These are phyloP conservation scores for Hevea brasiliensis DNA, from an alignment of 345 rosid genomes.

Conservation along the genomic window DNA sequence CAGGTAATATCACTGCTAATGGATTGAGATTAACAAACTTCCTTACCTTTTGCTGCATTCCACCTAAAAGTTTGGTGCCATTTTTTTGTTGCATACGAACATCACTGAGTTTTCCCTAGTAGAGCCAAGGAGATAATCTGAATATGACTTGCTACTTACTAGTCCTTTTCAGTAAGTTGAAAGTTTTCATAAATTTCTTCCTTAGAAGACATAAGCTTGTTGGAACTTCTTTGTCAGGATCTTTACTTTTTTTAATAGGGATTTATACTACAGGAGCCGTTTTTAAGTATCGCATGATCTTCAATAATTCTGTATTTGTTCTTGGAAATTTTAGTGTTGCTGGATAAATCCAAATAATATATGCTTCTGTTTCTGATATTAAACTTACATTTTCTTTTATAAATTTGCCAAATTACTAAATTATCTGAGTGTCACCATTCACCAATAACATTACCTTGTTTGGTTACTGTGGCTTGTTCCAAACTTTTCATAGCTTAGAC, in stretches of 20 bases:
- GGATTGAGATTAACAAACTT: neutral
- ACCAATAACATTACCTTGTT: neutral
- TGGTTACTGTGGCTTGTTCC: neutral
- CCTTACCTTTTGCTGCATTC: neutral
- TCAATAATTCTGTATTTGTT: neutral
- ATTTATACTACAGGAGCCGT: neutral
- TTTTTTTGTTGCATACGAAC: neutral
- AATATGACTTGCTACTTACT: constrained; percentile 8
- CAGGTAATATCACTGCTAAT: constrained; percentile 53
- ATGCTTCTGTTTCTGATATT: no score
- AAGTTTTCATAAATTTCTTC: neutral
- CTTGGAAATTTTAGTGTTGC: neutral
- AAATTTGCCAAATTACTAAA: neutral
- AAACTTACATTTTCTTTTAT: no score
- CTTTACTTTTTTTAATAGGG: neutral
- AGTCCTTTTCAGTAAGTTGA: neutral
- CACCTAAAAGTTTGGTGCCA: neutral
- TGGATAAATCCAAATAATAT: neutral
- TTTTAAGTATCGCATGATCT: neutral
- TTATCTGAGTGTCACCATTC: neutral
- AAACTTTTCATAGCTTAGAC: no score
- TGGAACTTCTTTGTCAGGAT: constrained; percentile 8
- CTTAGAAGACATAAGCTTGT: neutral
- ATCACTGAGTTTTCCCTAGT: neutral
- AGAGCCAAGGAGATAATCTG: neutral